Base-by-base conservation (phyloP, 2,329 filamentous ascomycete genomes). In the Neodidymelliopsis sp. region DNA sequence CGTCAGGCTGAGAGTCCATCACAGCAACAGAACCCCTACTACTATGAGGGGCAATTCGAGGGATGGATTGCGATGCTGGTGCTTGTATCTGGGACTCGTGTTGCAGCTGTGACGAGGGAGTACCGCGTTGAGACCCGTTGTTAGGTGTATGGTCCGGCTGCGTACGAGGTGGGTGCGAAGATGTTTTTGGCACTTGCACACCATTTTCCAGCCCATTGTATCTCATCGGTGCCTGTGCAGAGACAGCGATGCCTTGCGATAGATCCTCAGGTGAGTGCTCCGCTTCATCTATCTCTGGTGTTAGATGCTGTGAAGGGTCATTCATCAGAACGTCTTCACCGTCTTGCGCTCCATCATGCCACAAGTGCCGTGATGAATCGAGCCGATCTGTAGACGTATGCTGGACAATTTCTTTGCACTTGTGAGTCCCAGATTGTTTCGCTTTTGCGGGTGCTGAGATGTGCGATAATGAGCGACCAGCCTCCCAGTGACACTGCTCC, bases 1-100 rank as follows among this genome's bases (percentile, higher is more conserved):
- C 54, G 8, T 71, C 65, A 9, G 75, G 74, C 43, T 79, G 77
- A 12, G 77, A 80, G 47, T 79, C 73, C 47, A 75, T 75, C 13
- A 79, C 66, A 7, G 76, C 73, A 16, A 74, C 69, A 9, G 60
- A 66, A 35, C 74, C 73, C 34, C 66, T 72, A 42, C 62, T 68
- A 35, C 64, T 63, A 20, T 58, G 57, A 4, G 59, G 57, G 36
- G 39, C 59, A 12, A 56, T 48, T 41, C 43, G 54, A 29, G 53
- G 42, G 23, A 53, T 34, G 24, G 51, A 51, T 8, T 65, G 65
- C 3, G 62, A 63, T 10, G 49, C 50, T 2, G 50, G 42, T 22
- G 52, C 50, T 49, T 49, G 60, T 18, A 45, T 29, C 29, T 63
- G 65, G 4, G 57, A 52, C 12, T 59, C 53, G 19, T 47, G 58